These are phyloP conservation scores for Chalciporus pseudorubinellus DNA, from an alignment of 768 basidiomycete species.

Conservation along the genomic window DNA sequence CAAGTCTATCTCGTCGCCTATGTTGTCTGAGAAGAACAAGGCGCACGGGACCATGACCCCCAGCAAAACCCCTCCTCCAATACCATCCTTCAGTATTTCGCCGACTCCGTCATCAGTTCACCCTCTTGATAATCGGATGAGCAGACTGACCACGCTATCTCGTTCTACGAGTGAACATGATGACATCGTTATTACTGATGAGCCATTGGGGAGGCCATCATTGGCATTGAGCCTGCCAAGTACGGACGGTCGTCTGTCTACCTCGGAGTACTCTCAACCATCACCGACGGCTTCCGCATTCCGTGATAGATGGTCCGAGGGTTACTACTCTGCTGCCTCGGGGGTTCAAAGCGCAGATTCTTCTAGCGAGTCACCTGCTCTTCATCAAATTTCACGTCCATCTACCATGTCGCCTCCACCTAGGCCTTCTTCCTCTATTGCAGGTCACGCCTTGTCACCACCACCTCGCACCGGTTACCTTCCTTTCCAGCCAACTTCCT, in stretches of 20 bases:
- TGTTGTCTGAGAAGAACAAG: conserved; percentile 45
- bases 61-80: conserved; percentile 47
- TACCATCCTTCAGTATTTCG: conserved; percentile 33
- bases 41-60: conserved; percentile 27
- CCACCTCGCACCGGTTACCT: conserved; percentile 36
- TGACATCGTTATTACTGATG: conserved; percentile 27
- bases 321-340: conserved; percentile 32
- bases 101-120: conserved; percentile 25
- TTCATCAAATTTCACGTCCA: conserved; percentile 18
- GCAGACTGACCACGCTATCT: conserved; percentile 21
- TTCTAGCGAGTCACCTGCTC: conserved; percentile 22
- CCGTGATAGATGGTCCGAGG: conserved; percentile 48
- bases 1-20: conserved; percentile 53
- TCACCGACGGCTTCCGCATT: conserved; percentile 85
- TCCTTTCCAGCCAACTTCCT: conserved; percentile 18
- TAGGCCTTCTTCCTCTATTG: conserved; percentile 59
- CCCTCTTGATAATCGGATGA: conserved; percentile 23
- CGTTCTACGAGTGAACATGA: conserved; percentile 41
- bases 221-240: conserved; percentile 49
- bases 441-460: conserved; percentile 54
- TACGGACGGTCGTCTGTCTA: conserved; percentile 45
- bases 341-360: conserved; percentile 13
- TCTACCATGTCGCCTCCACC: conserved; percentile 55
- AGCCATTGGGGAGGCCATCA: conserved; percentile 41
- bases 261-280: conserved; percentile 66